Conservation (phyloP, 345 rosid genomes). For the Sonneratia caseolaris region DNA sequence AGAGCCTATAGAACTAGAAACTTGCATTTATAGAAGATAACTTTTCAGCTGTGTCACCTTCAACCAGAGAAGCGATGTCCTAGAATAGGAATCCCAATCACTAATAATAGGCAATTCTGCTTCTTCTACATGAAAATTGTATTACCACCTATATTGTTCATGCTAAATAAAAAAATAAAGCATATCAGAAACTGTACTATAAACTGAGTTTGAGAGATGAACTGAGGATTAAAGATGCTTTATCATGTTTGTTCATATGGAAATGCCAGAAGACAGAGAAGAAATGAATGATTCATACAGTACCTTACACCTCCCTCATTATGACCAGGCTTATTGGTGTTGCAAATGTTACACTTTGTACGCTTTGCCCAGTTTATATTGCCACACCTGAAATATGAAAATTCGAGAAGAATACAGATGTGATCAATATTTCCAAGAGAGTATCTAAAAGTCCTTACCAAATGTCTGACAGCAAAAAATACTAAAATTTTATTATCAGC, state of each 20-base stretch:
- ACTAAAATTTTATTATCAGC: neutral
- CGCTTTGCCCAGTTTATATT: constrained; percentile 99
- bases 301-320: constrained; percentile 97
- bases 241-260: neutral
- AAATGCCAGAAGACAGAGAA: neutral
- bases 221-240: neutral
- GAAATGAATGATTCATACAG: neutral
- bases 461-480: neutral
- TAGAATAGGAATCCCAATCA: neutral
- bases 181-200: neutral
- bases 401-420: neutral
- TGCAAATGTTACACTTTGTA: constrained; percentile 84
- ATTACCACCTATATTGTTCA: neutral
- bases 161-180: neutral
- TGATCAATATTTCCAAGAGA: neutral
- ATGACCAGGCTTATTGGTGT: constrained; percentile 94
- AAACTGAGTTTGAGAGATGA: neutral
- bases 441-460: neutral
- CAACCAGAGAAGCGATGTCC: neutral
- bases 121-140: neutral
- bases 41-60: neutral
- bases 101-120: neutral
- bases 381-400: constrained; percentile 62
- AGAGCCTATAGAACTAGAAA: neutral
- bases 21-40: neutral